A percentile compares a stretch with the other conserved stretches of the same genome.
phyloP scores from a whole-genome alignment of 768 basidiomycete species.

The Podaxis sp. region DNA sequence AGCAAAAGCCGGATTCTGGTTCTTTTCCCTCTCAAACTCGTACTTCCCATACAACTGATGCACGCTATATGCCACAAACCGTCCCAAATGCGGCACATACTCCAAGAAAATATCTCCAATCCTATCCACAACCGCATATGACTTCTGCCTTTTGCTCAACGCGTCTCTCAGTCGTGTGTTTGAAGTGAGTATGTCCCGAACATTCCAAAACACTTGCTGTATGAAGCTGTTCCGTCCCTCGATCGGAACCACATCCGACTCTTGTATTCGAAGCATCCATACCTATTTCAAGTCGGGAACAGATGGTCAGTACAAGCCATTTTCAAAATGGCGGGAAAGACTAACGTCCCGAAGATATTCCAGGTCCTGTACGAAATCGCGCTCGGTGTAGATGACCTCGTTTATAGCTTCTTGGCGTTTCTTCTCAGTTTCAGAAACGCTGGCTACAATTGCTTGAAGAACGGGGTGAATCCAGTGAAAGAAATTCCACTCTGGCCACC shows the following conservation, averaged over 20 bases:
- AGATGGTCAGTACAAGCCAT: not conserved
- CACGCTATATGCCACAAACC: slow-evolving; percentile 93
- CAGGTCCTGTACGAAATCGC: slow-evolving; percentile 97
- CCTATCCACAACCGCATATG: slow-evolving; percentile 86
- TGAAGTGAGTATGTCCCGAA: slow-evolving; percentile 89
- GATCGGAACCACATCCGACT: slow-evolving; percentile 71
- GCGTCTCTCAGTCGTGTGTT: slow-evolving; percentile 94
- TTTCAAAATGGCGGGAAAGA: slow-evolving; percentile 9
- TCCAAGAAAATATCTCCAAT: slow-evolving; percentile 93
- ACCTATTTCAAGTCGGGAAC: slow-evolving; percentile 38
- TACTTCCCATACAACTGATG: slow-evolving; percentile 98
- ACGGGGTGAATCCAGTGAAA: slow-evolving; percentile 87
- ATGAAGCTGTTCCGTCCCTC: slow-evolving; percentile 81
- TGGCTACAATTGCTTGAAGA: slow-evolving; percentile 89
- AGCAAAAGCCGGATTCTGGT: slow-evolving; percentile 86
- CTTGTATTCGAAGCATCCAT: slow-evolving; percentile 87
- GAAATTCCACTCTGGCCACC: too few species aligned
- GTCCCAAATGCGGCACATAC: slow-evolving; percentile 80
- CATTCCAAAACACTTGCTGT: slow-evolving; percentile 97
- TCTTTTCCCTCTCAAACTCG: slow-evolving; percentile 99
- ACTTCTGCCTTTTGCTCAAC: slow-evolving; percentile 92
- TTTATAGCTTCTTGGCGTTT: slow-evolving; percentile 98
- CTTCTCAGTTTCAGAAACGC: slow-evolving; percentile 91
- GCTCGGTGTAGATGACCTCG: slow-evolving; percentile 91
- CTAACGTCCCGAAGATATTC: slow-evolving; percentile 95